Percentiles rank a stretch among this genome's conserved stretches.
These are phyloP conservation scores for Beauveria australis DNA, from an alignment of 2,329 filamentous ascomycete species.

Conservation along the genomic window DNA sequence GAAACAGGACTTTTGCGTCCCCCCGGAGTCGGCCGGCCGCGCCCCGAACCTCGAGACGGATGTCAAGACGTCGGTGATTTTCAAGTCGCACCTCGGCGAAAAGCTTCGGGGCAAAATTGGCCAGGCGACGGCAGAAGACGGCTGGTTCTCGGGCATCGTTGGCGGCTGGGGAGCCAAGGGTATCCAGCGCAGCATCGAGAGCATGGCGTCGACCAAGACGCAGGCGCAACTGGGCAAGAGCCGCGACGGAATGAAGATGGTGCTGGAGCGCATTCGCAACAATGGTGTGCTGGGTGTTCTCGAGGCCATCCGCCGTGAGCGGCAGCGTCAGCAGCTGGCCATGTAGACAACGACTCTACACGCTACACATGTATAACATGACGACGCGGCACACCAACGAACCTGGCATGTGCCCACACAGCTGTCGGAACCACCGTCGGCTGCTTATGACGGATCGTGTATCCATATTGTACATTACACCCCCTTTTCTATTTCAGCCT, in stretches of 20 bases:
- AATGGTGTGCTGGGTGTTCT: conserved; percentile 50
- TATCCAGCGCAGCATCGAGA: conserved; percentile 74
- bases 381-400: neutral
- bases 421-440: neutral
- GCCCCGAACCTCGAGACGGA: conserved; percentile 42
- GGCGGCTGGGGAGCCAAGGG: conserved; percentile 57
- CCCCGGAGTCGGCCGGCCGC: conserved; percentile 19
- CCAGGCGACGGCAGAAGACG: conserved; percentile 33
- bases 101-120: conserved; percentile 49
- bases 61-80: conserved; percentile 66
- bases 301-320: conserved; percentile 43
- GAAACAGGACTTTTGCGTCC: conserved; percentile 57
- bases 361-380: conserved; percentile 5
- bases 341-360: neutral
- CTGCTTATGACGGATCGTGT: conserved; percentile 14
- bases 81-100: conserved; percentile 65
- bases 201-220: conserved; percentile 68
- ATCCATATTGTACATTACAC: conserved; percentile 25
- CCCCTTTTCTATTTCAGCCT: conserved; percentile 24
- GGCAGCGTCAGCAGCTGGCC: conserved; percentile 23
- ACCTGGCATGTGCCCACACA: conserved; percentile 6
- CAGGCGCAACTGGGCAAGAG: conserved; percentile 72
- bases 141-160: conserved; percentile 45
- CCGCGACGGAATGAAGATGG: conserved; percentile 74
- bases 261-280: conserved; percentile 60